phyloP scores from a whole-genome alignment of 441 rosid species.

The Arabidopsis lyrata region DNA sequence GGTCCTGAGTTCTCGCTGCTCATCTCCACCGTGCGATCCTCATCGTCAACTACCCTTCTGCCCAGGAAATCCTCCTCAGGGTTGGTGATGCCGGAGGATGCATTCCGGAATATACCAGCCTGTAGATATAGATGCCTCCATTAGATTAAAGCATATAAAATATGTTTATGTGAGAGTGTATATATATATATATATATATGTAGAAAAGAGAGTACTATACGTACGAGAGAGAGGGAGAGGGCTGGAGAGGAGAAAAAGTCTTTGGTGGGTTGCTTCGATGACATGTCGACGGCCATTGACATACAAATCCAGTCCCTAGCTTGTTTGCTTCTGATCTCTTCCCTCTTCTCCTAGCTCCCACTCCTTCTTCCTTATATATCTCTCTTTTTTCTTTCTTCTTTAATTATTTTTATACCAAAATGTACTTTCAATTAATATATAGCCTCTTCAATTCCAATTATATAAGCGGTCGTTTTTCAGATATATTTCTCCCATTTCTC shows the following conservation, averaged over 20 bases:
- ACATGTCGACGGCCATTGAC: conserved; percentile 97
- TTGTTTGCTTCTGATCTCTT: neutral
- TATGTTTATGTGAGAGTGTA: neutral
- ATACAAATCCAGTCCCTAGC: conserved; percentile 11
- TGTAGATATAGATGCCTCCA: conserved; percentile 26
- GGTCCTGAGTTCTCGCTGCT: conserved; percentile 96
- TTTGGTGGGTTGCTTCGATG: conserved; percentile 77
- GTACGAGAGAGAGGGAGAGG: conserved; percentile 93
- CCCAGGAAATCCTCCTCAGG: conserved; percentile 64
- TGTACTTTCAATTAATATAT: conserved; percentile 23
- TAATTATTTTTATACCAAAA: conserved; percentile 16
- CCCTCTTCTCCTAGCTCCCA: conserved; percentile 3
- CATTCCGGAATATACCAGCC: conserved; percentile 96
- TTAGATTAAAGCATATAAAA: neutral
- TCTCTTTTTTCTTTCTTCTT: neutral
- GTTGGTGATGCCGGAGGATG: conserved; percentile 50
- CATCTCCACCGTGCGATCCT: conserved; percentile 75
- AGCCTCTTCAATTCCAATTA: conserved; percentile 24
- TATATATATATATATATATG: neutral
- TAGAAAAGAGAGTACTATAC: conserved; percentile 47
- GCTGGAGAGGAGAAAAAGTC: conserved; percentile 98
- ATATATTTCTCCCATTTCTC: conserved; percentile 28
- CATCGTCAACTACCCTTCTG: conserved; percentile 54
- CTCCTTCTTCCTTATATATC: conserved; percentile 29
- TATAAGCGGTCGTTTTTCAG: conserved; percentile 37